Base-by-base conservation (phyloP, 108 stramenopile species). In the Fistulifera solaris region DNA sequence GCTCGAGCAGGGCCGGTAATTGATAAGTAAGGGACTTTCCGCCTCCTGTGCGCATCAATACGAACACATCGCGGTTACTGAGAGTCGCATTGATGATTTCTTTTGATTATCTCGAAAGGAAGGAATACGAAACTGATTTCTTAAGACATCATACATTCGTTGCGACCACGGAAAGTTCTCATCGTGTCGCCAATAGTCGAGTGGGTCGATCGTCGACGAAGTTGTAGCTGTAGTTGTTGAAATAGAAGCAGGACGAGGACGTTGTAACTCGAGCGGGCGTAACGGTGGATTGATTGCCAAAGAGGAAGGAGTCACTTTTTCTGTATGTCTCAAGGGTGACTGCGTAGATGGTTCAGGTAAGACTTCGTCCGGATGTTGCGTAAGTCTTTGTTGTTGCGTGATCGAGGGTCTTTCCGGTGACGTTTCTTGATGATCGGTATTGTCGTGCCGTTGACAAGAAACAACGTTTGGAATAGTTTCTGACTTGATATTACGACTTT, bases 1-100 rank as follows among this genome's bases (percentile, higher is more conserved):
- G 58, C 48, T 83, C 77, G 11, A 87, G 57, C 14, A 83, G 54
- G 12, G 94, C 87, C 2, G 95, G 89, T 7, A 96, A 71, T 67
- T 94, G 91, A 70, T 94, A 96, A 15, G 90, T 88, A 15, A 98
- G 63, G 11, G 65, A 69, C 73, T 96, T 98, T 6, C 97, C 97
- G 7, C 90, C 90, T 8, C 88, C 88, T 12, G 96, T 98, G 17
- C 88, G 71, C 95, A 98, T 96, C 40, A 98, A 65, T 24, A 90
- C 87, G 61, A 98, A 95, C 17, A 70, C 87, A 67, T 98, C 93
- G 21, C 80, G 51, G 14, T 63, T 72, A 41, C 65, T 57, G 13
- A 94, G 62, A 3, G 95, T 95, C 42, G 70, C 72, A 58, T 93
- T 72, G 18, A 96, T 93, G 40, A 96, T 87, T 43, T 76, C 21